A percentile compares a stretch with the other conserved stretches of the same genome.
These are phyloP conservation scores for Xerocomus spinulosus DNA, from an alignment of 768 basidiomycete species.

Conservation along the genomic window DNA sequence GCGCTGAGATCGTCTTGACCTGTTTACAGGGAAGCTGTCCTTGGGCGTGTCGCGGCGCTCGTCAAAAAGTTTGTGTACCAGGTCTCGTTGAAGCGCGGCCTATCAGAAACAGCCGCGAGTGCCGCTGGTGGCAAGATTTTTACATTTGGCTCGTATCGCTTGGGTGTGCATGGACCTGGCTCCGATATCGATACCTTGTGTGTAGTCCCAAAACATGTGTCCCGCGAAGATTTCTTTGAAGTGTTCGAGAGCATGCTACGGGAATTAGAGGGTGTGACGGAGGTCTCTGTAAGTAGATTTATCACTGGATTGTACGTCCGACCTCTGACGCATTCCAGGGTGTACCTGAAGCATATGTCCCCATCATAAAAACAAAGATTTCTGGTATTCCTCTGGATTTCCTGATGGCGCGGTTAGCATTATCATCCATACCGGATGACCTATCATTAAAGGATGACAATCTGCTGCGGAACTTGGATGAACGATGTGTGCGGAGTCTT, in stretches of 20 bases:
- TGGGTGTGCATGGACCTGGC: constrained; percentile 95
- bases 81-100: constrained; percentile 71
- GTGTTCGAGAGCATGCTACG: constrained; percentile 86
- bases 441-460: constrained; percentile 88
- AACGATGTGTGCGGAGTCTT: constrained; percentile 91
- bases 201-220: constrained; percentile 95
- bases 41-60: constrained; percentile 82
- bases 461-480: constrained; percentile 87
- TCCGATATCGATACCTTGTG: constrained; percentile 98
- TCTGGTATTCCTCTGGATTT: constrained; percentile 92
- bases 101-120: constrained; percentile 82
- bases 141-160: constrained; percentile 96
- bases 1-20: constrained; percentile 21
- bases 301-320: background rate
- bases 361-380: constrained; percentile 89
- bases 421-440: constrained; percentile 89
- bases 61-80: constrained; percentile 91
- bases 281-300: constrained; percentile 72
- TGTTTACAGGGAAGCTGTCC: constrained; percentile 76
- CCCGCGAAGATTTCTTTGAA: constrained; percentile 93
- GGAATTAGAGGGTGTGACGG: constrained; percentile 75
- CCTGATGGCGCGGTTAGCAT: constrained; percentile 82
- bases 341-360: constrained; percentile 95
- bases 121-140: constrained; percentile 98
- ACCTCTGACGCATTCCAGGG: constrained; percentile 47